phyloP scores from a whole-genome alignment of 2,329 filamentous ascomycete species.

The Emericellopsis cladophorae region DNA sequence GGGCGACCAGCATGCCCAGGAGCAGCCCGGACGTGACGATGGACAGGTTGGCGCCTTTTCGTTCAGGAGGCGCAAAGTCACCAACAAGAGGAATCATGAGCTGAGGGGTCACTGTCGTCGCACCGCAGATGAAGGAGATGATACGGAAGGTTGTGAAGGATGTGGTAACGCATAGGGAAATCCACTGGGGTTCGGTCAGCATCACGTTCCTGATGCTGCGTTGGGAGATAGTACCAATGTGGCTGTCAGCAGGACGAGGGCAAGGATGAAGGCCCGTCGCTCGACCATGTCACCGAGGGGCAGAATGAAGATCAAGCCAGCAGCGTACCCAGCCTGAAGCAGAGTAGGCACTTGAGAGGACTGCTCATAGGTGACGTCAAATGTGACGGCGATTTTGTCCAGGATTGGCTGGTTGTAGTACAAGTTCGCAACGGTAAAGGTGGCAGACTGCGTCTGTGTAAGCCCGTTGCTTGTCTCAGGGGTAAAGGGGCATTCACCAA shows the following conservation, averaged over 20 bases:
- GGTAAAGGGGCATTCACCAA: conserved; percentile 28
- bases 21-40: conserved; percentile 66
- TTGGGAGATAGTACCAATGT: conserved; percentile 39
- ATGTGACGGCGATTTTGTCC: conserved; percentile 60
- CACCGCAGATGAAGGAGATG: conserved; percentile 60
- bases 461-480: not conserved
- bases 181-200: conserved; percentile 30
- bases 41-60: conserved; percentile 56
- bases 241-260: conserved; percentile 54
- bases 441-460: conserved; percentile 26
- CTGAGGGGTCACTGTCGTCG: conserved; percentile 71
- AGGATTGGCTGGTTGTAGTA: conserved; percentile 76
- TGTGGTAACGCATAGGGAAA: conserved; percentile 58
- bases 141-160: conserved; percentile 52
- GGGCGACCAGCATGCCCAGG: conserved; percentile 63
- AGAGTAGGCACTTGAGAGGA: conserved; percentile 59
- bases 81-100: conserved; percentile 72
- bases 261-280: conserved; percentile 56
- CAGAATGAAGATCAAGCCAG: conserved; percentile 60
- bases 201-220: not conserved
- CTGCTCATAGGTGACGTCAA: conserved; percentile 56
- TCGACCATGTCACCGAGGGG: conserved; percentile 61
- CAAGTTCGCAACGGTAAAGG: conserved; percentile 66
- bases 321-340: conserved; percentile 69
- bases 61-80: conserved; percentile 58